Conservation (phyloP, 495 filamentous ascomycete species). For the Aspergillus asperescens region DNA sequence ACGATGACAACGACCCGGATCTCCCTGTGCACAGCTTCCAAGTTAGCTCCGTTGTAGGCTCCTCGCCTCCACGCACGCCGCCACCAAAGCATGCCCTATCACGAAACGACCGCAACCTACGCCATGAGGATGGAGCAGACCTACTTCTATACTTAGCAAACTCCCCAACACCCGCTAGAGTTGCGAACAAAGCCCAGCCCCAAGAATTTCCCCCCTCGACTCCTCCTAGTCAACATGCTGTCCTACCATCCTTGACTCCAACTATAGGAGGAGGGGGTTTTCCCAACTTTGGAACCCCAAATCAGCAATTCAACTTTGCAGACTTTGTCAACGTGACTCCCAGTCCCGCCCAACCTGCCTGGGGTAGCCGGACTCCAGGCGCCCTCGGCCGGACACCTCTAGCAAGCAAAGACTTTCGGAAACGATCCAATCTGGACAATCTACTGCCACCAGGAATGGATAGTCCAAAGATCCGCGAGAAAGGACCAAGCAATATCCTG, state of each 20-base stretch:
- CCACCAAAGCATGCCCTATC: slow-evolving; percentile 55
- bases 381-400: slow-evolving; percentile 56
- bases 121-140: slow-evolving; percentile 81
- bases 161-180: slow-evolving; percentile 76
- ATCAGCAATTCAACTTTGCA: slow-evolving; percentile 81
- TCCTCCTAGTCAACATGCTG: slow-evolving; percentile 72
- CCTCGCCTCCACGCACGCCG: slow-evolving; percentile 79
- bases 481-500: slow-evolving; percentile 32
- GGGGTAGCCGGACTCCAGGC: slow-evolving; percentile 55
- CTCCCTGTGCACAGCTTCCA: slow-evolving; percentile 74
- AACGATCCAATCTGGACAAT: slow-evolving; percentile 63
- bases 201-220: slow-evolving; percentile 72
- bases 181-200: slow-evolving; percentile 31
- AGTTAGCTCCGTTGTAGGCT: slow-evolving; percentile 50
- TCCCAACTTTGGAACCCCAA: slow-evolving; percentile 52
- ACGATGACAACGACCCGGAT: slow-evolving; percentile 70
- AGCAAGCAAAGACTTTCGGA: slow-evolving; percentile 45
- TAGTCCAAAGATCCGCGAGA: slow-evolving; percentile 29
- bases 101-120: slow-evolving; percentile 39
- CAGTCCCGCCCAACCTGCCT: slow-evolving; percentile 82
- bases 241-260: slow-evolving; percentile 60
- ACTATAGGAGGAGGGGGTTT: slow-evolving; percentile 68
- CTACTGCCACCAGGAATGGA: slow-evolving; percentile 49
- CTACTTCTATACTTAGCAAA: slow-evolving; percentile 87
- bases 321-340: slow-evolving; percentile 98